Evolutionary conservation across 495 filamentous ascomycete genomes (phyloP).

Genomic region (Penicillium malachiteum): DNA sequence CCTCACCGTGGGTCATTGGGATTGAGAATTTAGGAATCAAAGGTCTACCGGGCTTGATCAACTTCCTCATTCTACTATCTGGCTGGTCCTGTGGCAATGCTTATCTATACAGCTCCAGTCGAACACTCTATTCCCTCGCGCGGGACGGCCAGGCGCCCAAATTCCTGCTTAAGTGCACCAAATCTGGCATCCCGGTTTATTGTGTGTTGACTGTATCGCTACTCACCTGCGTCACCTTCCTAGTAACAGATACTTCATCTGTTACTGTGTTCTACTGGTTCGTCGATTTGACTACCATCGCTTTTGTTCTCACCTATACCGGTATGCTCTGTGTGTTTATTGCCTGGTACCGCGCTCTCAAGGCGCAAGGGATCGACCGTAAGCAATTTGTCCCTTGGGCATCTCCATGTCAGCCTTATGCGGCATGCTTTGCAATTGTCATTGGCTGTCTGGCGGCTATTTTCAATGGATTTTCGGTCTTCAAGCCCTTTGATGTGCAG

Average conservation of each 20-base stretch:
- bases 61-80: constrained; percentile 67
- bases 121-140: constrained; percentile 75
- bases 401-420: constrained; percentile 31
- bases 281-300: constrained; percentile 58
- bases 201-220: constrained; percentile 49
- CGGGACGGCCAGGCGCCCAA: constrained; percentile 64
- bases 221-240: constrained; percentile 48
- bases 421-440: constrained; percentile 21
- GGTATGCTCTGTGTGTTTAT: constrained; percentile 55
- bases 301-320: constrained; percentile 57
- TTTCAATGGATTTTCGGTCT: constrained; percentile 36
- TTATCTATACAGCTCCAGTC: constrained; percentile 71
- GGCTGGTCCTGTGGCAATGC: constrained; percentile 71
- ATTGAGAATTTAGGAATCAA: constrained; percentile 61
- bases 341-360: constrained; percentile 55
- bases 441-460: constrained; percentile 24
- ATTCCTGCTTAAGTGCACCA: constrained; percentile 39
- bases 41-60: constrained; percentile 69
- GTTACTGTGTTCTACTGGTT: constrained; percentile 56
- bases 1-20: constrained; percentile 58
- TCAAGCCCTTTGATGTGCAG: constrained; percentile 31
- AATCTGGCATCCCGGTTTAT: constrained; percentile 47
- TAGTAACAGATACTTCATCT: constrained; percentile 43
- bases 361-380: constrained; percentile 53
- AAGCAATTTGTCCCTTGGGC: constrained; percentile 28